A percentile compares a stretch with the other conserved stretches of the same genome.
Conservation (phyloP, 2,329 filamentous ascomycete species). For the Fusarium sterilihyphosum region DNA sequence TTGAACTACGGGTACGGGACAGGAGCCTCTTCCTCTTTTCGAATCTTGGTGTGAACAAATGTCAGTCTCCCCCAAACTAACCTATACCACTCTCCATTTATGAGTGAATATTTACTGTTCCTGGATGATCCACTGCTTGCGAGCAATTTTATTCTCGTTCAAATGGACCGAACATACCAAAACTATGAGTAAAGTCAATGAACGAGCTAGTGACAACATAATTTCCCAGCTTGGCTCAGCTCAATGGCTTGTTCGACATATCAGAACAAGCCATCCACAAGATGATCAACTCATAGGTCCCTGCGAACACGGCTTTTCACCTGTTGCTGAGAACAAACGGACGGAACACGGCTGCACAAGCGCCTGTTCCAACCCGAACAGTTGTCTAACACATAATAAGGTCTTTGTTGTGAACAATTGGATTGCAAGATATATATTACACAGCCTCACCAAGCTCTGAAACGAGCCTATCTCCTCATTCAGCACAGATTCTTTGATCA, state of each 20-base stretch:
- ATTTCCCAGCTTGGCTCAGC: neutral
- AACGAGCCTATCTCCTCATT: neutral
- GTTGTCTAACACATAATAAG: neutral
- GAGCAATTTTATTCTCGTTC: too few relatives aligned
- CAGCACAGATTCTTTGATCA: neutral
- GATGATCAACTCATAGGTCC: neutral
- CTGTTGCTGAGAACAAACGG: too few relatives aligned
- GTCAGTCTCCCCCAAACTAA: too few relatives aligned
- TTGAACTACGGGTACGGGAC: neutral
- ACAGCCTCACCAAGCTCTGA: neutral
- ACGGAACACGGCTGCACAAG: neutral
- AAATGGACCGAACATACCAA: too few relatives aligned
- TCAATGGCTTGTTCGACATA: neutral
- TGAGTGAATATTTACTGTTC: neutral
- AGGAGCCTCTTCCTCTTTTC: neutral
- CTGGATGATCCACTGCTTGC: too few relatives aligned
- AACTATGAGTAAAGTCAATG: too few relatives aligned
- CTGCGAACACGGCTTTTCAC: neutral
- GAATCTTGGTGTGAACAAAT: too few relatives aligned
- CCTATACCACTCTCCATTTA: neutral
- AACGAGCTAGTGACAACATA: rapidly evolving
- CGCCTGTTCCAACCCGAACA: neutral
- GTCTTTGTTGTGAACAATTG: neutral
- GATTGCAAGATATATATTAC: neutral
- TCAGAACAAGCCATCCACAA: rapidly evolving